These are phyloP conservation scores for Astraeus odoratus DNA, from an alignment of 768 basidiomycete genomes.

Conservation along the genomic window DNA sequence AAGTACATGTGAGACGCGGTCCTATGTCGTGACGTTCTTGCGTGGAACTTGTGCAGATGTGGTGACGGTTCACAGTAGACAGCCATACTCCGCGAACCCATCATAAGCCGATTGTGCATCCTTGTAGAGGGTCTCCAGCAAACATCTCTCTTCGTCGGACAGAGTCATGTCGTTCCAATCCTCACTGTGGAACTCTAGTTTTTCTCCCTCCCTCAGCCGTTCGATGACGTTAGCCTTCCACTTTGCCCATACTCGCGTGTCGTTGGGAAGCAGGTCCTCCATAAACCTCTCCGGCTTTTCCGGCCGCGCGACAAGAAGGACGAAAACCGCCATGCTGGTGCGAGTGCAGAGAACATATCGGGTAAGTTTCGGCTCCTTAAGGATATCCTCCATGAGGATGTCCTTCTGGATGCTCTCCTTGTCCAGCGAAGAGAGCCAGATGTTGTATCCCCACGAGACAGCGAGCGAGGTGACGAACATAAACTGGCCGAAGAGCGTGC, in stretches of 20 bases:
- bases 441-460: constrained; percentile 31
- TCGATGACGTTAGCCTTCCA: not conserved
- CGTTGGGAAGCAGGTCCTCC: not conserved
- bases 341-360: constrained; percentile 18
- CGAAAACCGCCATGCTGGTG: constrained; percentile 20
- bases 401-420: constrained; percentile 23
- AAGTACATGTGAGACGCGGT: no score
- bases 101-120: not conserved
- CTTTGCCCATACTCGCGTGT: not conserved
- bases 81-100: not conserved
- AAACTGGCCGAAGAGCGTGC: constrained; percentile 27
- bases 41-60: no score
- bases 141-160: not conserved
- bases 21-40: no score
- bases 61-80: no score
- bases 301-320: constrained; percentile 5
- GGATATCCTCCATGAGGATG: constrained; percentile 10
- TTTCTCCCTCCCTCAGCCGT: not conserved
- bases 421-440: constrained; percentile 32
- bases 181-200: not conserved
- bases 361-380: constrained; percentile 9
- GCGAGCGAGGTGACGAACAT: constrained; percentile 28
- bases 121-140: not conserved
- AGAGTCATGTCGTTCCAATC: not conserved
- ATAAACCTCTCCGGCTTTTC: not conserved